These are phyloP conservation scores for Penicillium sp. DNA, from an alignment of 2,329 filamentous ascomycete genomes.

Conservation along the genomic window DNA sequence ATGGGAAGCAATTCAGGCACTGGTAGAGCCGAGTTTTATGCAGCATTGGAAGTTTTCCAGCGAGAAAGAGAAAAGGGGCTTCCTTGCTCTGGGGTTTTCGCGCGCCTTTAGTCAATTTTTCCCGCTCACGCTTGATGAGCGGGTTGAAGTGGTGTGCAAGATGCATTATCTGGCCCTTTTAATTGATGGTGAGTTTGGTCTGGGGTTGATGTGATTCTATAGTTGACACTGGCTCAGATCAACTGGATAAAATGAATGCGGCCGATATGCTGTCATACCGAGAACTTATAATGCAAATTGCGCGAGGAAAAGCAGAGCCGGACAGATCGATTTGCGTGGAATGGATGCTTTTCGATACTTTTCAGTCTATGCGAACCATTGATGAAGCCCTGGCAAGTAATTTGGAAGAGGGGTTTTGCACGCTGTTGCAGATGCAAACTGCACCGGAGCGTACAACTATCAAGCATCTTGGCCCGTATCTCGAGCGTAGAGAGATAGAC, in stretches of 20 bases:
- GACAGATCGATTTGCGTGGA: conserved; percentile 8
- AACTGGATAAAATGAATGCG: conserved; percentile 21
- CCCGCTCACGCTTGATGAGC: conserved; percentile 13
- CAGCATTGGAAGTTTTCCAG: conserved; percentile 16
- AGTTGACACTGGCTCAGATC: conserved; percentile 7
- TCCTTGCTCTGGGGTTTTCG: conserved; percentile 15
- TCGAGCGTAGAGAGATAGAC: conserved; percentile 15
- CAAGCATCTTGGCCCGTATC: conserved; percentile 15
- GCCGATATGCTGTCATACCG: conserved; percentile 15
- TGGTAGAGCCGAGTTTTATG: conserved; percentile 17
- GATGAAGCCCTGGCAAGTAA: conserved; percentile 11
- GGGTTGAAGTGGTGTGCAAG: conserved; percentile 14
- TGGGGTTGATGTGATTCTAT: too few species aligned
- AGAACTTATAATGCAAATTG: conserved; percentile 11
- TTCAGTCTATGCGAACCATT: conserved; percentile 9
- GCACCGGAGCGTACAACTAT: conserved; percentile 9
- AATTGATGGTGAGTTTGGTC: conserved; percentile 14
- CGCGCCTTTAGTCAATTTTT: conserved; percentile 17
- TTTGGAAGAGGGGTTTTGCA: conserved; percentile 16
- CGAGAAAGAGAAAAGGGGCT: conserved; percentile 13
- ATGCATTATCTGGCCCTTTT: conserved; percentile 17
- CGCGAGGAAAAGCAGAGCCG: conserved; percentile 1
- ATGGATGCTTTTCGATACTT: conserved; percentile 18
- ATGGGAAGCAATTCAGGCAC: conserved; percentile 14
- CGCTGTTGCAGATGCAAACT: conserved; percentile 16